Evolutionary conservation across 2,329 filamentous ascomycete species (phyloP), one percentile per base, ranked within the genome.

Genomic region (Zalaria obscura): DNA sequence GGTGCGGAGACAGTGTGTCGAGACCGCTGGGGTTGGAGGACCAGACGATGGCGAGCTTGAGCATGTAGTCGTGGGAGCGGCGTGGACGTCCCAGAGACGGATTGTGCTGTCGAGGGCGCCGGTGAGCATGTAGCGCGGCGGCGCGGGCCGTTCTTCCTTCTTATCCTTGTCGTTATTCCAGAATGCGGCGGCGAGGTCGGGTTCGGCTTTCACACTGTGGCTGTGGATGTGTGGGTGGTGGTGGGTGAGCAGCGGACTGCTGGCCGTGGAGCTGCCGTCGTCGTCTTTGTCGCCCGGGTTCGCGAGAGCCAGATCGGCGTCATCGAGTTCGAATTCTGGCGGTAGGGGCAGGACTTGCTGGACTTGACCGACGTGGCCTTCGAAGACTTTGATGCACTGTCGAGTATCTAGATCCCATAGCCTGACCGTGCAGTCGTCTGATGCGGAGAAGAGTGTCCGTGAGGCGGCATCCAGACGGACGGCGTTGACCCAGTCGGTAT

Each of bases 401-500:
- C 80, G 79, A 1, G 82, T 84, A 55, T 95, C 86, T 31, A 98
- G 69, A 54, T 96, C 89, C 89, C 89, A 95, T 2, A 98, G 70
- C 52, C 87, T 85, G 50, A 93, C 77, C 0, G 83, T 91, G 55
- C 86, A 81, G 59, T 98, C 91, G 56, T 98, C 91, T 0, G 87
- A 95, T 1, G 87, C 87, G 0, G 89, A 94, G 55, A 96, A 82
- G 3, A 96, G 72, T 0, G 88, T 95, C 9, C 85, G 79, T 8
- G 53, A 56, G 7, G 55, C 65, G 0, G 79, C 73, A 58, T 98
- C 87, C 32, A 98, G 76, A 50, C 82, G 81, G 28, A 96, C 89
- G n/a, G 84, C 80, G 62, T 98, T 98, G 53, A 98, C 88, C 84
- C 89, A 96, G 59, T 96, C 88, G 0, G 72, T 76, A 58, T 98